Conservation (phyloP, 108 stramenopile species). For the Tribonema minus region DNA sequence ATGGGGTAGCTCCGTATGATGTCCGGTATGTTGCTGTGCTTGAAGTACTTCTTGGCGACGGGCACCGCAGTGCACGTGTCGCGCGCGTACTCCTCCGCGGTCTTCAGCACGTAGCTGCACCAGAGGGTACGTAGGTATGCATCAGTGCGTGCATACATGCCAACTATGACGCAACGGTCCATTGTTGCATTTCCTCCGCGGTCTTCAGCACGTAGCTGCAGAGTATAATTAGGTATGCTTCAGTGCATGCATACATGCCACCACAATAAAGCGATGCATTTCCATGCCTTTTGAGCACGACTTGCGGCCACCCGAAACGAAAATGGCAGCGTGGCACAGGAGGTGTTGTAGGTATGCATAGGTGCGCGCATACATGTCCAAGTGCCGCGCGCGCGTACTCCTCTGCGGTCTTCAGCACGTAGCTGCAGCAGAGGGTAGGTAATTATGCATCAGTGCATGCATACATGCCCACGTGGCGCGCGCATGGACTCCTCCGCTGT, state of each 20-base stretch:
- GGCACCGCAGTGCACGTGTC: constrained; percentile 52
- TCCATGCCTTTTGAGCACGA: too few species aligned
- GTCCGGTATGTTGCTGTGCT: constrained; percentile 45
- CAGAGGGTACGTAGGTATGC: neutral
- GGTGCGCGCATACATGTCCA: too few species aligned
- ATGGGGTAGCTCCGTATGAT: constrained; percentile 41
- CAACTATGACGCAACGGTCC: too few species aligned
- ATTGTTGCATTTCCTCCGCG: constrained; percentile 56
- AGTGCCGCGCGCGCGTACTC: constrained; percentile 55
- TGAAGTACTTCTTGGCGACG: constrained; percentile 50
- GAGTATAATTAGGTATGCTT: neutral
- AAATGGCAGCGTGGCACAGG: too few species aligned
- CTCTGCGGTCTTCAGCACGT: constrained; percentile 53
- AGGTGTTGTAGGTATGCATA: too few species aligned
- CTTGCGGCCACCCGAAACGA: too few species aligned
- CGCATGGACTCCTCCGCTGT: constrained; percentile 55
- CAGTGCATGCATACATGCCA: too few species aligned
- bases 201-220: constrained; percentile 44
- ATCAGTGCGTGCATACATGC: too few species aligned
- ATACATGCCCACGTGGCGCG: too few species aligned
- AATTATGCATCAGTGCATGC: too few species aligned
- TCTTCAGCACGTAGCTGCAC: constrained; percentile 39
- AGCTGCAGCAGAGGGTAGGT: neutral
- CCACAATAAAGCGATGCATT: too few species aligned
- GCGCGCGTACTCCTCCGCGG: constrained; percentile 54